phyloP scores from a whole-genome alignment of 108 stramenopile genomes.

The Skeletonema costatum region DNA sequence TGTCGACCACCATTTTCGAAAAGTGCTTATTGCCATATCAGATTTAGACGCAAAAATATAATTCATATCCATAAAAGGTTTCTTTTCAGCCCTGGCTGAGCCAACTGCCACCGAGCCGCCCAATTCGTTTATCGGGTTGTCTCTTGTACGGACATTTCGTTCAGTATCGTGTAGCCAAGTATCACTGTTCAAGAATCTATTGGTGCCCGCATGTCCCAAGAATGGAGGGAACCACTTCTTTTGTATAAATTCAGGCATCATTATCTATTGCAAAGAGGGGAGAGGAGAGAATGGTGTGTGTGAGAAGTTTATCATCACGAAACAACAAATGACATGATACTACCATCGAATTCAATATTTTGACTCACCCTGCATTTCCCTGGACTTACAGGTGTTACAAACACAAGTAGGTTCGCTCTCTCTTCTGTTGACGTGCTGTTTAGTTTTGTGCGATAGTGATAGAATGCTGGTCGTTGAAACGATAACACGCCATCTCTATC shows the following conservation, averaged over 20 bases:
- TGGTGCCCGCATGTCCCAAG: constrained; percentile 35
- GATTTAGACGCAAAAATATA: constrained; percentile 32
- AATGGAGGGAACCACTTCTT: constrained; percentile 30
- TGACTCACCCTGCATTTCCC: constrained; percentile 28
- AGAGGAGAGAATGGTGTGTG: too few relatives aligned
- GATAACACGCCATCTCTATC: constrained; percentile 40
- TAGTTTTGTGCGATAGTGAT: constrained; percentile 41
- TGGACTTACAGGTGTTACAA: constrained; percentile 33
- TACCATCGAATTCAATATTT: too few relatives aligned
- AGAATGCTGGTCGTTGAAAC: constrained; percentile 50
- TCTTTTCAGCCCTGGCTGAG: constrained; percentile 6
- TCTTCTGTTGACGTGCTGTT: constrained; percentile 8
- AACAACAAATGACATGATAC: too few relatives aligned
- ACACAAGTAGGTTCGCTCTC: constrained; percentile 29
- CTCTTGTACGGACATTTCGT: constrained; percentile 9
- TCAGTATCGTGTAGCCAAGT: constrained; percentile 59
- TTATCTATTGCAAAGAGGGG: background rate
- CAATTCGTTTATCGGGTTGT: constrained; percentile 2
- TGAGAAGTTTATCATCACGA: too few relatives aligned
- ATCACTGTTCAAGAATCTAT: constrained; percentile 57
- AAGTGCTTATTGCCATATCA: constrained; percentile 26
- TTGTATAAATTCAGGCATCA: constrained; percentile 10
- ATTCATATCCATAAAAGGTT: constrained; percentile 7
- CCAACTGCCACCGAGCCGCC: constrained; percentile 22
- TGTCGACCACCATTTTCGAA: constrained; percentile 42